These are phyloP conservation scores for Lyophyllum decastes DNA, from an alignment of 768 basidiomycete species.

Conservation along the genomic window DNA sequence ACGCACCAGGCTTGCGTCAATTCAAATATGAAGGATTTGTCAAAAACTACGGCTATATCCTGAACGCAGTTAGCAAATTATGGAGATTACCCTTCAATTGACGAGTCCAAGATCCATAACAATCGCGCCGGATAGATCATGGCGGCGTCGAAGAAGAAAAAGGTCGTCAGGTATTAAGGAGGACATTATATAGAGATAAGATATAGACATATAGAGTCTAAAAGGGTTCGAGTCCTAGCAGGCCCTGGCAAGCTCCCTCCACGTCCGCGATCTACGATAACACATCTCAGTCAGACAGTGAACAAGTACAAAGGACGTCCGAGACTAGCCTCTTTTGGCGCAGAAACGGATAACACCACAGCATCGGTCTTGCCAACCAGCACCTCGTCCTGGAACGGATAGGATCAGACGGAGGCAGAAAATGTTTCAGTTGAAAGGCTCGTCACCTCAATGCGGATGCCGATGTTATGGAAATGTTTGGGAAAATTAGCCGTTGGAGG, in stretches of 20 bases:
- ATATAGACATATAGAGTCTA: slow-evolving; percentile 7
- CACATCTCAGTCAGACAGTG: not conserved
- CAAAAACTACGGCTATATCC: no score
- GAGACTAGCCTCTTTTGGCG: slow-evolving; percentile 76
- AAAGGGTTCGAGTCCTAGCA: slow-evolving; percentile 59
- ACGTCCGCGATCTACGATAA: slow-evolving; percentile 63
- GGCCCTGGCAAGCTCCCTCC: slow-evolving; percentile 78
- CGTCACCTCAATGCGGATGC: slow-evolving; percentile 85
- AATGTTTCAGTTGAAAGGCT: not conserved
- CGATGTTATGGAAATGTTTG: slow-evolving; percentile 85
- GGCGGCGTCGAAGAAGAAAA: not conserved
- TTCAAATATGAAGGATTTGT: no score
- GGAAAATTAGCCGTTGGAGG: slow-evolving; percentile 81
- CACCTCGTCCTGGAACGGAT: slow-evolving; percentile 61
- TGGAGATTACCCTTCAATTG: no score
- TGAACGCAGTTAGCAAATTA: not conserved
- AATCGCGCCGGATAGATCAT: not conserved
- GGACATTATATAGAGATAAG: not conserved
- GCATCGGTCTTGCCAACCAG: slow-evolving; percentile 64
- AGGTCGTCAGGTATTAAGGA: not conserved
- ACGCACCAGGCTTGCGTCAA: no score
- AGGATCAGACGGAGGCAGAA: not conserved
- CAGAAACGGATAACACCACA: slow-evolving; percentile 63
- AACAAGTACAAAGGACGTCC: not conserved
- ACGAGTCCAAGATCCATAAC: not conserved